phyloP scores from a whole-genome alignment of 345 rosid genomes.

The Salix brachista region DNA sequence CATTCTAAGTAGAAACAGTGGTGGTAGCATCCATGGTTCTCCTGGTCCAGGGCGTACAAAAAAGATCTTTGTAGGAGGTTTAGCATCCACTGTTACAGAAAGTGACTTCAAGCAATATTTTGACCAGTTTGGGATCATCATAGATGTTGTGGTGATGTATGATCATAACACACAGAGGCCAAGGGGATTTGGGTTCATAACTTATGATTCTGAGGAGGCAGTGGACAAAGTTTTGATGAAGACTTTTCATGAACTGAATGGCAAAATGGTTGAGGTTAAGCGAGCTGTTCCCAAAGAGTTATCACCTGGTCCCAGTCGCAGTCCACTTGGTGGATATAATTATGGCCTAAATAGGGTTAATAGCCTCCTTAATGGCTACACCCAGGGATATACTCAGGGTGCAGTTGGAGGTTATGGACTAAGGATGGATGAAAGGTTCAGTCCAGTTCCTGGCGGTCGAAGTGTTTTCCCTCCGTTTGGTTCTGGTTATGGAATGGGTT shows the following conservation, averaged over 20 bases:
- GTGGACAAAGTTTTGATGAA: conserved; percentile 60
- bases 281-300: conserved; percentile 78
- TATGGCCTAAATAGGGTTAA: conserved; percentile 54
- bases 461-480: conserved; percentile 61
- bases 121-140: conserved; percentile 72
- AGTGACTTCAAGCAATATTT: conserved; percentile 68
- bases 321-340: conserved; percentile 64
- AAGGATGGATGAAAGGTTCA: conserved; percentile 63
- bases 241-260: conserved; percentile 74
- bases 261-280: conserved; percentile 78
- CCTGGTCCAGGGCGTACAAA: conserved; percentile 65
- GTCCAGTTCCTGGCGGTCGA: conserved; percentile 52
- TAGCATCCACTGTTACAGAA: conserved; percentile 77
- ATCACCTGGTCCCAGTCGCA: conserved; percentile 70
- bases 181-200: conserved; percentile 73
- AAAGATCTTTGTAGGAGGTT: conserved; percentile 80
- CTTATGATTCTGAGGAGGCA: conserved; percentile 73
- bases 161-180: conserved; percentile 85
- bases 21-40: conserved; percentile 55
- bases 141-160: conserved; percentile 79
- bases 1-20: conserved; percentile 44
- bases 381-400: conserved; percentile 56
- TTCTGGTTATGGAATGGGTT: conserved; percentile 55
- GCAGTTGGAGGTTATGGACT: conserved; percentile 61
- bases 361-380: conserved; percentile 60